These are phyloP conservation scores for Globisporangium spiculum DNA, from an alignment of 352 stramenopile species.

Conservation along the genomic window DNA sequence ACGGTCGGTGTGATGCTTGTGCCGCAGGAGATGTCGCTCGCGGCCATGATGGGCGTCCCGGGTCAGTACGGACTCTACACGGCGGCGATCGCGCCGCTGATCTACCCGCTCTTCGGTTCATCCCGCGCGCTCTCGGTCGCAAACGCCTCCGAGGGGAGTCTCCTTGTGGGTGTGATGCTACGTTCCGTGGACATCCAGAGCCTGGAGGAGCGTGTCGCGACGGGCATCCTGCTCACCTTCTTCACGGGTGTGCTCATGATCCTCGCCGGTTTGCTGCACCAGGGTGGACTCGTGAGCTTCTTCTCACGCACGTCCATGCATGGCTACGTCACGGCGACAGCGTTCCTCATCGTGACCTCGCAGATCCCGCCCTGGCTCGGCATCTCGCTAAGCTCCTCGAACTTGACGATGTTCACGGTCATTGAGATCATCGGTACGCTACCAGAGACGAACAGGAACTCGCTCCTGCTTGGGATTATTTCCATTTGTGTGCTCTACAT, in stretches of 20 bases:
- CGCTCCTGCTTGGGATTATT: slow-evolving; percentile 42
- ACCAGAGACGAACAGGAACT: slow-evolving; percentile 49
- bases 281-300: slow-evolving; percentile 65
- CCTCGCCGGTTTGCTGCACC: slow-evolving; percentile 47
- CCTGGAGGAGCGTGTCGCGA: slow-evolving; percentile 56
- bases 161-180: slow-evolving; percentile 62
- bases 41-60: slow-evolving; percentile 83
- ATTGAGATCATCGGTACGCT: slow-evolving; percentile 47
- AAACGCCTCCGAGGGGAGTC: slow-evolving; percentile 61
- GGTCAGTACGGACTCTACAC: slow-evolving; percentile 73
- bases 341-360: slow-evolving; percentile 66
- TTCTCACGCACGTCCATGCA: slow-evolving; percentile 77
- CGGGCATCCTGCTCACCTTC: slow-evolving; percentile 72
- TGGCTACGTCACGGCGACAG: slow-evolving; percentile 62
- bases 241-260: slow-evolving; percentile 58
- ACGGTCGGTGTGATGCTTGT: slow-evolving; percentile 90
- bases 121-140: slow-evolving; percentile 60
- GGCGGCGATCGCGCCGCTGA: slow-evolving; percentile 60
- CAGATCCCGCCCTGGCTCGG: slow-evolving; percentile 61
- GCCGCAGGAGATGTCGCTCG: slow-evolving; percentile 90
- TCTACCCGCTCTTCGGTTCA: slow-evolving; percentile 72
- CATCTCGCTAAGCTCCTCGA: slow-evolving; percentile 39
- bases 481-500: slow-evolving; percentile 49
- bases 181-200: slow-evolving; percentile 42
- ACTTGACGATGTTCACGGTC: slow-evolving; percentile 56